These are phyloP conservation scores for Clathrus columnatus DNA, from an alignment of 768 basidiomycete species.

Conservation along the genomic window DNA sequence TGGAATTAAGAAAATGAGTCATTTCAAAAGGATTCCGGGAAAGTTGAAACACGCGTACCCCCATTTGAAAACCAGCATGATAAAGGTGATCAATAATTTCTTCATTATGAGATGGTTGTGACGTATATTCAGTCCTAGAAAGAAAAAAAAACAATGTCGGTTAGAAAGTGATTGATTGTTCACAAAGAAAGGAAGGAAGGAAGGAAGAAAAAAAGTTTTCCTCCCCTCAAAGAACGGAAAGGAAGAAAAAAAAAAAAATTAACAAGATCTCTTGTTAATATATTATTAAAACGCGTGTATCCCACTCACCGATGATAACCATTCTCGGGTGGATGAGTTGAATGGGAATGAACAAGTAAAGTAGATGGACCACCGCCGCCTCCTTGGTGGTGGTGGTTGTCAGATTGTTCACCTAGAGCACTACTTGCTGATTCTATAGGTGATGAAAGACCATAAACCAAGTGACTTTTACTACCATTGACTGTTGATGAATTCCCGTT, in stretches of 20 bases:
- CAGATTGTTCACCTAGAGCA: neutral
- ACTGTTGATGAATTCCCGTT: constrained; percentile 2
- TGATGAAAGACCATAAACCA: constrained; percentile 3
- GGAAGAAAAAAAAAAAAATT: neutral
- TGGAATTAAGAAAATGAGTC: constrained; percentile 1
- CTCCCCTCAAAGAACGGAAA: too few species aligned
- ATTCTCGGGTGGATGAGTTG: neutral
- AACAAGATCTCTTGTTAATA: neutral
- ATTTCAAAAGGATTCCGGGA: constrained; percentile 10
- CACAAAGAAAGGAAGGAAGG: constrained; percentile 3
- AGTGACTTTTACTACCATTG: constrained; percentile 7
- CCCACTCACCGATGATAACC: constrained; percentile 8
- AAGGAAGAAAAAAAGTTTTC: constrained; percentile 8
- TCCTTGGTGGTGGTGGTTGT: neutral
- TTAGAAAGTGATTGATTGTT: neutral
- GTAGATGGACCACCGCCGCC: neutral
- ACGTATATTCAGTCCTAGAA: constrained; percentile 32
- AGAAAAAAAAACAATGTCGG: too few species aligned
- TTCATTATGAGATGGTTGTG: constrained; percentile 52
- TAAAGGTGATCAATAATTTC: constrained; percentile 73
- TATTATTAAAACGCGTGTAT: neutral
- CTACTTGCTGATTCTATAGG: constrained; percentile 7
- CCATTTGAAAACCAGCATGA: constrained; percentile 71
- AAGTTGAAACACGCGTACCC: constrained; percentile 42
- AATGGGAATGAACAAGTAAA: too few species aligned